Evolutionary conservation across 1,284 basidiomycete species (phyloP).

Genomic region (Schizophyllum amplum): DNA sequence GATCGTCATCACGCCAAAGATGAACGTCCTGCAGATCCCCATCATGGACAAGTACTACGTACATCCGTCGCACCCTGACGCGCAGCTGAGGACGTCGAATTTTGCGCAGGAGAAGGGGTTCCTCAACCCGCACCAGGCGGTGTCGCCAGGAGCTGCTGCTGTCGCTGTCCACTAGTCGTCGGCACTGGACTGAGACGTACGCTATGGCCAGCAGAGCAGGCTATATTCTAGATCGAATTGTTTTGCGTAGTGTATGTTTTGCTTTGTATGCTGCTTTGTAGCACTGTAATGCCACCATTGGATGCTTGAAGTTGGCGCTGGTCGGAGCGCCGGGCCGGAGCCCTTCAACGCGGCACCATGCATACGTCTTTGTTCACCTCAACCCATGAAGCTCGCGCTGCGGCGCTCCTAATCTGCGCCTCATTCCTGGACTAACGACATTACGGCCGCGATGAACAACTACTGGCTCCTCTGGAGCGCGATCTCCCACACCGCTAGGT

Average conservation of each 20-base stretch:
- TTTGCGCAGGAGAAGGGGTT: constrained; percentile 73
- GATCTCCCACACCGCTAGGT: constrained; percentile 58
- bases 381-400: background rate
- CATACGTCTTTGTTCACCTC: background rate
- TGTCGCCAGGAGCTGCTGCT: no score
- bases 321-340: no score
- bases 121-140: constrained; percentile 40
- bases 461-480: constrained; percentile 59
- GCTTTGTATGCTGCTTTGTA: background rate
- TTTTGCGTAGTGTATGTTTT: background rate
- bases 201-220: no score
- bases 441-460: background rate
- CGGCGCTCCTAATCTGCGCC: background rate
- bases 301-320: background rate
- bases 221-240: background rate
- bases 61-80: constrained; percentile 65
- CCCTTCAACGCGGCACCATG: no score
- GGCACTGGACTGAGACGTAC: background rate
- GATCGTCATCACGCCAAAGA: constrained; percentile 85
- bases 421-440: background rate
- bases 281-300: background rate
- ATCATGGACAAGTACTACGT: constrained; percentile 91
- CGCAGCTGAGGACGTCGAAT: constrained; percentile 52
- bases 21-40: constrained; percentile 92
- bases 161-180: background rate